Conservation (phyloP, 768 basidiomycete genomes). For the Kwoniella botswanensis region DNA sequence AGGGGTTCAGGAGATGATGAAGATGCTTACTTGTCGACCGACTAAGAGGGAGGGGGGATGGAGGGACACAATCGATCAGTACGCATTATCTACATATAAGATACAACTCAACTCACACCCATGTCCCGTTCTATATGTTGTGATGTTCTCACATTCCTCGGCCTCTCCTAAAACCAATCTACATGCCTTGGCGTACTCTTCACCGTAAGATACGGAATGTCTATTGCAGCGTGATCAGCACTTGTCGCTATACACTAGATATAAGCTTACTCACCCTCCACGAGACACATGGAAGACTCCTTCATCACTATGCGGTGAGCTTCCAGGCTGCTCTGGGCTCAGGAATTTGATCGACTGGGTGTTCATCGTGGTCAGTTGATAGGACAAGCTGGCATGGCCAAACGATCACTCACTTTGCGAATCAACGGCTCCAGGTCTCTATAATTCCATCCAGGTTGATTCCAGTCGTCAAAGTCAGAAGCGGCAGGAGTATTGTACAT, state of each 20-base stretch:
- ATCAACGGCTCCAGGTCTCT: conserved; percentile 29
- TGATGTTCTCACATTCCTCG: conserved; percentile 18
- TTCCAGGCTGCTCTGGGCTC: conserved; percentile 3
- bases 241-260: neutral
- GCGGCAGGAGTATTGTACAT: conserved; percentile 35
- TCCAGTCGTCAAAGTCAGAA: conserved; percentile 39
- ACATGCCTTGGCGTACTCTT: conserved; percentile 20
- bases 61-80: neutral
- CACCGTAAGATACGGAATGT: neutral
- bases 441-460: conserved; percentile 34
- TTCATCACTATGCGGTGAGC: conserved; percentile 17
- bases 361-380: neutral
- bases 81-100: neutral
- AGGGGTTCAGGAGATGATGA: neutral
- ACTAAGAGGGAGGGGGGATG: too few species aligned
- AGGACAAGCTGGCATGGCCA: neutral
- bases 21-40: neutral
- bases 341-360: neutral
- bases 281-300: conserved; percentile 20
- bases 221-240: conserved; percentile 6
- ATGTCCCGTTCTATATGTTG: conserved; percentile 26
- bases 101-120: conserved; percentile 20
- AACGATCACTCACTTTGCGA: conserved; percentile 20
- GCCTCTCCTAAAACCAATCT: conserved; percentile 2
- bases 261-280: conserved; percentile 23